A percentile compares a stretch with the other conserved stretches of the same genome.
Evolutionary conservation across 2,329 filamentous ascomycete species (phyloP).

Genomic region (Fusarium sp.): DNA sequence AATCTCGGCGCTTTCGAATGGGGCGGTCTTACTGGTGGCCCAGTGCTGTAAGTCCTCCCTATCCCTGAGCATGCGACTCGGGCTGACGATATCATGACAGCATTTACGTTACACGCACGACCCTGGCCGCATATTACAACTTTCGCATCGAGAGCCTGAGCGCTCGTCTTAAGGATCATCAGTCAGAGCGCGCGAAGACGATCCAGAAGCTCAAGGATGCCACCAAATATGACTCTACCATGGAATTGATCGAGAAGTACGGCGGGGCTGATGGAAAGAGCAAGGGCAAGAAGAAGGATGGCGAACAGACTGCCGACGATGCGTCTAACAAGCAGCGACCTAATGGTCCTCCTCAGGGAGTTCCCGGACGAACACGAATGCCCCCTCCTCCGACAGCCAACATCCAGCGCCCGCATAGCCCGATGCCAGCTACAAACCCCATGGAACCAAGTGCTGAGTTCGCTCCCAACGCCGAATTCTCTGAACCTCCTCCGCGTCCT

Average conservation of each 20-base stretch:
- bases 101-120: conserved; percentile 79
- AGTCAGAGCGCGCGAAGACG: conserved; percentile 82
- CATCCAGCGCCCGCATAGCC: conserved; percentile 57
- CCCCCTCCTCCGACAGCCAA: conserved; percentile 71
- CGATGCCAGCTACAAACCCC: conserved; percentile 42
- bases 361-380: conserved; percentile 56
- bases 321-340: conserved; percentile 24
- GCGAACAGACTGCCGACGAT: conserved; percentile 20
- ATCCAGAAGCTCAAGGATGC: conserved; percentile 95
- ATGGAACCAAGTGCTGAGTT: conserved; percentile 69
- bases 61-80: not conserved
- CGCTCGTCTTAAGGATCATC: conserved; percentile 75
- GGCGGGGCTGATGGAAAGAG: conserved; percentile 69
- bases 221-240: conserved; percentile 95
- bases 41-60: conserved; percentile 70
- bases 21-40: conserved; percentile 79
- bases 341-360: conserved; percentile 16
- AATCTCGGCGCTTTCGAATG: conserved; percentile 83
- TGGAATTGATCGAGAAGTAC: conserved; percentile 94
- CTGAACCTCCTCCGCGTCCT: conserved; percentile 50
- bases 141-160: conserved; percentile 80
- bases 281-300: conserved; percentile 44
- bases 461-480: conserved; percentile 71
- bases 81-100: conserved; percentile 54
- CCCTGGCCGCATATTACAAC: conserved; percentile 77